A percentile compares a stretch with the other conserved stretches of the same genome.
Conservation (phyloP, 2,329 filamentous ascomycete species). For the Curvularia hawaiiensis region DNA sequence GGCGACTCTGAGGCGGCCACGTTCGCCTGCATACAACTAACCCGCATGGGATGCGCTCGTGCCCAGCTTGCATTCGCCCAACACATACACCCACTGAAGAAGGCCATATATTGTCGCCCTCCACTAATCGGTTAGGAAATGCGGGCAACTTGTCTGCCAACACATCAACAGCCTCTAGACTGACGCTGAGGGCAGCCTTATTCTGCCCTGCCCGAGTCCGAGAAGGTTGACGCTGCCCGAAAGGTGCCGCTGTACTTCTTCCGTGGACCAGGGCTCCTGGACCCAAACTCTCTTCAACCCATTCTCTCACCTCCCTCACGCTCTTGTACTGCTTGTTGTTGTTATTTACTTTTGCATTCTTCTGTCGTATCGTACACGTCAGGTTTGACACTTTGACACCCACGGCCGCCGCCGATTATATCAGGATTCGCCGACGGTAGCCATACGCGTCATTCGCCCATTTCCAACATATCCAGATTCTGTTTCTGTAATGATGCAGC, state of each 20-base stretch:
- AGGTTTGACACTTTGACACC: constrained; percentile 8
- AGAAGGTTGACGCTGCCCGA: constrained; percentile 25
- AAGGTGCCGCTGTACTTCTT: constrained; percentile 42
- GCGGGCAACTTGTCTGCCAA: constrained; percentile 46
- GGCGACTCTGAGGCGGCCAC: constrained; percentile 46
- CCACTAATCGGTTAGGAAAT: constrained; percentile 46
- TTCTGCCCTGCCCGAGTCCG: constrained; percentile 31
- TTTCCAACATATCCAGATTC: constrained; percentile 20
- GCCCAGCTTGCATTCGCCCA: constrained; percentile 48
- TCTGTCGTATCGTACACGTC: constrained; percentile 24
- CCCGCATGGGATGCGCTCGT: constrained; percentile 42
- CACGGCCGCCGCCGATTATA: constrained; percentile 20
- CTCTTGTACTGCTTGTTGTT: constrained; percentile 34
- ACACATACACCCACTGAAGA: constrained; percentile 36
- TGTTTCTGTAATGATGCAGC: constrained; percentile 41
- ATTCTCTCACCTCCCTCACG: constrained; percentile 31
- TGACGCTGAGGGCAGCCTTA: constrained; percentile 38
- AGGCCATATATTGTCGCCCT: constrained; percentile 44
- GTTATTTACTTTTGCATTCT: constrained; percentile 37
- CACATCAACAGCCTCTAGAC: constrained; percentile 47
- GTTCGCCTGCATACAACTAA: constrained; percentile 47
- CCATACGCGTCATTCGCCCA: constrained; percentile 27
- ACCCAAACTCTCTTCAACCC: constrained; percentile 32
- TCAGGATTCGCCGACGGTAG: constrained; percentile 22
- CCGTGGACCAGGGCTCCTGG: constrained; percentile 36